These are phyloP conservation scores for Lojkania enalia DNA, from an alignment of 2,329 filamentous ascomycete genomes.

Conservation along the genomic window DNA sequence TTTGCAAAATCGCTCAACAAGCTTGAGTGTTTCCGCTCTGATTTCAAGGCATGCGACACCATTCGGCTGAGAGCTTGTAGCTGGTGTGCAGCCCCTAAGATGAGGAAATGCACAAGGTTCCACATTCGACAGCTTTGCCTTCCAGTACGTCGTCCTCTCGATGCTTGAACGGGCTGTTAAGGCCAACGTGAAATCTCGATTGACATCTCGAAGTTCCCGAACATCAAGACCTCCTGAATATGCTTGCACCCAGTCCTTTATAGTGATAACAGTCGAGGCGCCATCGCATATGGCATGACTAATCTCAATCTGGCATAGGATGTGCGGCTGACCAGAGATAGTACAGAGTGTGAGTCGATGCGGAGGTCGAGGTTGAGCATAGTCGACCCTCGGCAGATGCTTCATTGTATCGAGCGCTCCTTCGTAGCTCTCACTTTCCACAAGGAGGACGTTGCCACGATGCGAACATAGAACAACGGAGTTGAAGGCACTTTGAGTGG, in stretches of 20 bases:
- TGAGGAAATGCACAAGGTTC: conserved; percentile 46
- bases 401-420: background rate
- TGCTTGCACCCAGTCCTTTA: conserved; percentile 47
- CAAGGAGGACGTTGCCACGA: background rate
- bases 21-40: background rate
- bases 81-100: background rate
- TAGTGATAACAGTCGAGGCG: conserved; percentile 48
- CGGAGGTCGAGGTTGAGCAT: conserved; percentile 28
- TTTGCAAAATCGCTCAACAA: background rate
- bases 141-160: conserved; percentile 38
- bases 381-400: background rate
- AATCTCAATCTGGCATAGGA: conserved; percentile 49
- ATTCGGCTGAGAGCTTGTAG: background rate
- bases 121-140: conserved; percentile 40
- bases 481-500: conserved; percentile 12
- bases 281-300: conserved; percentile 55
- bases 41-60: background rate
- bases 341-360: conserved; percentile 48
- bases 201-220: background rate
- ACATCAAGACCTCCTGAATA: conserved; percentile 14
- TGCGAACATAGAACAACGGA: background rate
- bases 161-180: background rate
- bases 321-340: conserved; percentile 34
- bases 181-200: background rate
- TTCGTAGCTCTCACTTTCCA: background rate